Conservation (phyloP, 768 basidiomycete species). For the Cyathus striatus region DNA sequence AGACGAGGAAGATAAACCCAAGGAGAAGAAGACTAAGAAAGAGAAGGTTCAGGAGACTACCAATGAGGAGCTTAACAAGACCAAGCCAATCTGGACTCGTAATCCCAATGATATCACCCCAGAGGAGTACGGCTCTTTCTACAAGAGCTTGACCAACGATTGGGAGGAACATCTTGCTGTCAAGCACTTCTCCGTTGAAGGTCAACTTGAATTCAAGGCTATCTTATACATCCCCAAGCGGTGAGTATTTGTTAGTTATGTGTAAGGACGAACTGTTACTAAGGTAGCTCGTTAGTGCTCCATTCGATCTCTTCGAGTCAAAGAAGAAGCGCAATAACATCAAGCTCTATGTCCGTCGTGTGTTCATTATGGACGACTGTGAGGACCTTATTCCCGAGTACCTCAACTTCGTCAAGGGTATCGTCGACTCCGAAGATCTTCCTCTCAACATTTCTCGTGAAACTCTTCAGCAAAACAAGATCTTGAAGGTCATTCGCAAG, state of each 20-base stretch:
- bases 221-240: slow-evolving; percentile 97
- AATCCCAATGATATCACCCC: slow-evolving; percentile 90
- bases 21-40: slow-evolving; percentile 93
- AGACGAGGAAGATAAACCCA: slow-evolving; percentile 79
- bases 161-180: slow-evolving; percentile 99
- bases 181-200: slow-evolving; percentile 99
- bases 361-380: slow-evolving; percentile 99
- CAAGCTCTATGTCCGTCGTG: slow-evolving; percentile 99
- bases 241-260: slow-evolving; percentile 32
- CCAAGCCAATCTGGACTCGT: slow-evolving; percentile 99
- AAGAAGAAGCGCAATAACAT: slow-evolving; percentile 99
- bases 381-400: slow-evolving; percentile 99
- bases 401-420: slow-evolving; percentile 99
- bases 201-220: slow-evolving; percentile 99
- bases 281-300: too few species aligned
- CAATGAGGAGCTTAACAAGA: slow-evolving; percentile 99
- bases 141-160: slow-evolving; percentile 99
- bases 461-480: slow-evolving; percentile 99
- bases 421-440: slow-evolving; percentile 99
- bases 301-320: slow-evolving; percentile 99
- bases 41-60: slow-evolving; percentile 83
- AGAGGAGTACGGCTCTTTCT: slow-evolving; percentile 95
- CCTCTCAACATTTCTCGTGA: slow-evolving; percentile 99
- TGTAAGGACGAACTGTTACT: too few species aligned
- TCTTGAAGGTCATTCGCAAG: slow-evolving; percentile 99